Evolutionary conservation across 2,329 filamentous ascomycete species (phyloP), one percentile per base, ranked within the genome.

Genomic region (Fusarium sp.): DNA sequence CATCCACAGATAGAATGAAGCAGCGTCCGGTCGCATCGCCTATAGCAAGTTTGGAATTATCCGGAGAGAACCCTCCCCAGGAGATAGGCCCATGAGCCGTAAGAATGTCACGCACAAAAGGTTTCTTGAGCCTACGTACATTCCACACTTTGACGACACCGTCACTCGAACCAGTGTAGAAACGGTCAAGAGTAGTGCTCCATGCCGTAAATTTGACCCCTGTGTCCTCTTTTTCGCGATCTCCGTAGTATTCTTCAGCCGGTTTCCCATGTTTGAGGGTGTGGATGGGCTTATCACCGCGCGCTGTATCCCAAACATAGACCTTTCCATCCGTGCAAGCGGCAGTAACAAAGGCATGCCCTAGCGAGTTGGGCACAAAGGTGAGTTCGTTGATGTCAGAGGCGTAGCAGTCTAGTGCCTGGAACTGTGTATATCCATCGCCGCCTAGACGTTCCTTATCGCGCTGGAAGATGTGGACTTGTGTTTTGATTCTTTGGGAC

Each of bases 131-230:
- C 44, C 80, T 79, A 11, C 85, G 83, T 10, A 90, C 77, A 64
- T 90, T 87, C 88, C 88, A 90, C 3, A 87, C 86, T 62, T 87
- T 89, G 17, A 90, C 81, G 0, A 85, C 80, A 2, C 88, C 88
- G 62, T 90, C 88, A 2, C 88, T 89, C 0, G 86, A 87, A 1
- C 88, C 88, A 0, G 87, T 90, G 67, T 90, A 90, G 43, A 90
- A 82, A 0, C 87, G 82, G 55, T 88, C 85, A 0, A 80, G 75
- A 0, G 83, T 85, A 17, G 79, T 82, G 1, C 86, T 88, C 88
- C 88, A 90, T 6, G 87, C 83, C 0, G 84, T 84, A 67, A 90
- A 90, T 71, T 89, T 90, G 41, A 90, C 86, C 3, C 88, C 88
- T 0, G 85, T 84, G 59, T 90, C 88, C 50, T 87, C 85, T 10